Evolutionary conservation across 441 rosid species (phyloP), one percentile per base, ranked within the genome.

Genomic region (Pelargonium citronellum): DNA sequence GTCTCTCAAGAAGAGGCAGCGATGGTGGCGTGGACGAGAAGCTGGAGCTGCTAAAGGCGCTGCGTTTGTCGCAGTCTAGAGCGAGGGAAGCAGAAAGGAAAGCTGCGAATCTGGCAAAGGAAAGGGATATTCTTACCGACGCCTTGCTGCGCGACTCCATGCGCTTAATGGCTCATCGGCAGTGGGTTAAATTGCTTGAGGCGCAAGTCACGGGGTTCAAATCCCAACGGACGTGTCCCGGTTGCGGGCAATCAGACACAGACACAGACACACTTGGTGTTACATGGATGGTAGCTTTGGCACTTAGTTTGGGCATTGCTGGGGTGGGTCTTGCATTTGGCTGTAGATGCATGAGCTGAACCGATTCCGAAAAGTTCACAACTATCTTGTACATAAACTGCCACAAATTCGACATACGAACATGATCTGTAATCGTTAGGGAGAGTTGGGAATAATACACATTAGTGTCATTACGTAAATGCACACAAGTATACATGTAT

Each of bases 71-170:
- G 0, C 91, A 89, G 63, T 85, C 91, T 15, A 75, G 89, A 17
- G 94, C 91, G 10, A 84, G 94, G 63, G 86, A 87, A 69, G 91
- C 91, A 4, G 94, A 88, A 78, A 79, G 68, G 83, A 80, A 75
- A 68, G 84, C 81, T 39, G 78, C 69, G 6, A 73, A 15, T 2
- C 74, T 87, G 74, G 79, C 67, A 0, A 69, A 74, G 69, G 89
- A 88, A 74, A 83, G 37, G 17, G 86, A 87, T 13, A 58, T 22
- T 20, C 20, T 87, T 9, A 73, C 77, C 24, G 69, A 72, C 20
- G 89, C 79, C 22, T 30, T 87, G 39, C 49, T 78, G 34, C 61
- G 58, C 15, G 88, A 87, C 39, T 84, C 91, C 4, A 46, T 82
- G 79, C 71, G 72, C 62, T 13, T 82, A 10, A 73, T 78, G 9